Conservation (phyloP, 139 green algal genomes). For the Ulvella scutata region DNA sequence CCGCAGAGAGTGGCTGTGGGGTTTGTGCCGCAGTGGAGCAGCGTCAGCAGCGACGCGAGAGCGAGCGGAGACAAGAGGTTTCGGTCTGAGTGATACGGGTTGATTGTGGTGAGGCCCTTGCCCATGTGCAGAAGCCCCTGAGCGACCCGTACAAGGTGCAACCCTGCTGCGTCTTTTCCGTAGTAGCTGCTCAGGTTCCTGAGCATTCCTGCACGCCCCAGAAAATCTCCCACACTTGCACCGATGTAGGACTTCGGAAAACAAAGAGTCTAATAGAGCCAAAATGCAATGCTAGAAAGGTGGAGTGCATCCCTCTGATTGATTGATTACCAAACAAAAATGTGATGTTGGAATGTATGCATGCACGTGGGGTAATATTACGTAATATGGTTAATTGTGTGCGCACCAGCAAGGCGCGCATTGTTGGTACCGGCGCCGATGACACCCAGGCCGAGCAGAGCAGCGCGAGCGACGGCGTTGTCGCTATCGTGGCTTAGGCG, state of each 20-base stretch:
- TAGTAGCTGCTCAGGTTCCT: constrained; percentile 83
- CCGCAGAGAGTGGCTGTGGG: constrained; percentile 43
- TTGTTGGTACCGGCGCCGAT: constrained; percentile 96
- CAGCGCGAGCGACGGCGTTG: constrained; percentile 55
- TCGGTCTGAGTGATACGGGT: constrained; percentile 76
- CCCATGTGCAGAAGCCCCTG: constrained; percentile 89
- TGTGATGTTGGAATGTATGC: too few relatives aligned
- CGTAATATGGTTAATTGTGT: too few relatives aligned
- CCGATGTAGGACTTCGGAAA: background rate
- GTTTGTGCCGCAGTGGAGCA: constrained; percentile 28
- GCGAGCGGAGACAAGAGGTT: constrained; percentile 64
- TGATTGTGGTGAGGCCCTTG: constrained; percentile 89
- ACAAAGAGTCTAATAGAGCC: background rate
- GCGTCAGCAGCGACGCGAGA: constrained; percentile 61
- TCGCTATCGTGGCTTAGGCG: constrained; percentile 80
- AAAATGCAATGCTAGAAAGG: too few relatives aligned
- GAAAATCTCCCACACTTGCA: background rate
- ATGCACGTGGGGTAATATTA: too few relatives aligned
- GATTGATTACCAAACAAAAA: too few relatives aligned
- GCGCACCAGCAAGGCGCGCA: constrained; percentile 40
- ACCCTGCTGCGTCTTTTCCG: constrained; percentile 86
- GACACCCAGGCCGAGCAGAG: constrained; percentile 77
- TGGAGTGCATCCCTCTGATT: too few relatives aligned
- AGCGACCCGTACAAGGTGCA: constrained; percentile 74
- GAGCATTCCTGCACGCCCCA: constrained; percentile 47